Conservation (phyloP, 176 grass and related monocot species). For the Oryza longistaminata region DNA sequence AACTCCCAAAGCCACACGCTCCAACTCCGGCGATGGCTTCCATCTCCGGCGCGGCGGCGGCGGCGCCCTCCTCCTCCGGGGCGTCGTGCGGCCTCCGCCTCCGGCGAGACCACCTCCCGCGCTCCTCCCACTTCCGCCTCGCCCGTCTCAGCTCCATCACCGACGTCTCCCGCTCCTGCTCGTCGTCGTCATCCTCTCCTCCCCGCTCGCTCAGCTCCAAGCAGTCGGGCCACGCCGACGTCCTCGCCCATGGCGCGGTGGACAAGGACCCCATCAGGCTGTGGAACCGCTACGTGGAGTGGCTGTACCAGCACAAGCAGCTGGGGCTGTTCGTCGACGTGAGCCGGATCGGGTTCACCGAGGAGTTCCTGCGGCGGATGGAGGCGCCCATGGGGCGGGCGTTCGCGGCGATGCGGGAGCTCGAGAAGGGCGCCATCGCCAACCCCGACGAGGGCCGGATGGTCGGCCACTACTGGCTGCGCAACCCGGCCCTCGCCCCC, state of each 20-base stretch:
- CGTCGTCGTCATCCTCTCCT: constrained; percentile 18
- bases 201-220: constrained; percentile 24
- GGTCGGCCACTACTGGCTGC: constrained; percentile 98
- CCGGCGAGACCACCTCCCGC: constrained; percentile 25
- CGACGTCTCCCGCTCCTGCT: constrained; percentile 61
- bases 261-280: constrained; percentile 91
- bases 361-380: constrained; percentile 78
- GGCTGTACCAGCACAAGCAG: constrained; percentile 99
- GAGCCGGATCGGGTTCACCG: constrained; percentile 91
- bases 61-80: constrained; percentile 39
- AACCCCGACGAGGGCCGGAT: constrained; percentile 95
- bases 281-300: constrained; percentile 86
- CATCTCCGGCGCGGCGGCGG: constrained; percentile 48
- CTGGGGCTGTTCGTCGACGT: constrained; percentile 95
- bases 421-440: constrained; percentile 97
- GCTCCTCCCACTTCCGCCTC: background rate
- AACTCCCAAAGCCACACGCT: background rate
- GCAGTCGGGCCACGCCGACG: constrained; percentile 12
- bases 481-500: constrained; percentile 66
- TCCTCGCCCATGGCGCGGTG: constrained; percentile 15
- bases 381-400: constrained; percentile 70
- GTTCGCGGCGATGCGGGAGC: constrained; percentile 79
- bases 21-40: constrained; percentile 49
- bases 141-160: constrained; percentile 56
- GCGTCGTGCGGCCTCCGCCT: constrained; percentile 31